Conservation (phyloP, 2,329 filamentous ascomycete genomes). For the Epichloe baconii region DNA sequence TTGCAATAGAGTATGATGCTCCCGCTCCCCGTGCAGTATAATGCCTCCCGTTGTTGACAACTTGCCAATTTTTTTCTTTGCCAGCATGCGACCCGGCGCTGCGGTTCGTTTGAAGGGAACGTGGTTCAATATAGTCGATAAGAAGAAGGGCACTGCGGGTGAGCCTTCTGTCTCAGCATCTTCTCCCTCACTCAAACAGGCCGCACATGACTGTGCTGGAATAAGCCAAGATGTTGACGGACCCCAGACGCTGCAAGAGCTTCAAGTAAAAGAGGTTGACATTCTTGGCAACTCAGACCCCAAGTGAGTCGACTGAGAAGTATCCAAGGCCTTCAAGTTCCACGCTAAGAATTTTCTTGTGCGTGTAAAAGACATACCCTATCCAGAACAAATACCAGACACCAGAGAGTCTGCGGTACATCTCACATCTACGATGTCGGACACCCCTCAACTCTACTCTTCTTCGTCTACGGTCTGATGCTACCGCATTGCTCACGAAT, state of each 20-base stretch:
- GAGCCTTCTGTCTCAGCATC: slow-evolving; percentile 3
- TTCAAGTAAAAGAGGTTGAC: slow-evolving; percentile 57
- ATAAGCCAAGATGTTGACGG: not conserved
- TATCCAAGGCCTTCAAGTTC: not conserved
- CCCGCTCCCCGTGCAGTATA: slow-evolving; percentile 13
- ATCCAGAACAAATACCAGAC: slow-evolving; percentile 95
- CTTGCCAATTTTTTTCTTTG: not conserved
- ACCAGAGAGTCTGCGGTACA: slow-evolving; percentile 72
- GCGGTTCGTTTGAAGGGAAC: slow-evolving; percentile 66
- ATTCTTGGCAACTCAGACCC: slow-evolving; percentile 64
- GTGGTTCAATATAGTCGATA: slow-evolving; percentile 39
- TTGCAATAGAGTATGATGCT: slow-evolving; percentile 55
- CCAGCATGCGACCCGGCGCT: slow-evolving; percentile 66
- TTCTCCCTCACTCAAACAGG: slow-evolving; percentile 1
- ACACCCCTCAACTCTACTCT: slow-evolving; percentile 70
- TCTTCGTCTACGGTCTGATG: slow-evolving; percentile 70
- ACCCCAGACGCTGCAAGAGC: slow-evolving; percentile 36
- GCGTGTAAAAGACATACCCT: slow-evolving; percentile 62
- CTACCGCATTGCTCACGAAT: slow-evolving; percentile 56
- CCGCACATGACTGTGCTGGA: not conserved
- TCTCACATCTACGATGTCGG: slow-evolving; percentile 77
- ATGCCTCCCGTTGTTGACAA: not conserved
- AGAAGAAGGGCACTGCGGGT: not conserved
- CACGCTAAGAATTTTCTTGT: slow-evolving; percentile 8
- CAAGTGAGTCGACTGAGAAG: slow-evolving; percentile 41